Evolutionary conservation across 495 filamentous ascomycete genomes (phyloP), one percentile per base, ranked within the genome.

Genomic region (Terfezia claveryi): DNA sequence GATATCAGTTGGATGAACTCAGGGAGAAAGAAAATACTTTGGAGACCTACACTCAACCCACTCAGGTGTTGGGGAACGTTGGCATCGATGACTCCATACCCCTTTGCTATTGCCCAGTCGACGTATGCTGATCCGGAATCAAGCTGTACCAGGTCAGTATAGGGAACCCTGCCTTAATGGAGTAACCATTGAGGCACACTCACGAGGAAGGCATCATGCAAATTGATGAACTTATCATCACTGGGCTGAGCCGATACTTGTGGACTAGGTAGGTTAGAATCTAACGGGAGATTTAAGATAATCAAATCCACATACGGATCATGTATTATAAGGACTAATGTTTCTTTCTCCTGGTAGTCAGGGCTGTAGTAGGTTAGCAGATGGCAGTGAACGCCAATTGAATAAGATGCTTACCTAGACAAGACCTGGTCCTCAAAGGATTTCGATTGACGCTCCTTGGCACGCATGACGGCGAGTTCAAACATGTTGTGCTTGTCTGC

Each of bases 401-500:
- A 23, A 52, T 54, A 2, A 23, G 27, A 52, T 36, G 32, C 61
- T 16, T 55, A 64, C 68, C 87, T 94, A n/a, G 81, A 83, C 37
- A 96, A 68, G 11, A 98, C 83, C 62, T 95, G 85, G 58, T 94
- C 82, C 61, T 86, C 78, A 60, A 92, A 94, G 1, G 85, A 84
- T 57, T 76, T 78, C 37, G 79, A 82, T 4, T 16, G 93, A 74
- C 2, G 69, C 66, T 17, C 80, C 77, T 4, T 82, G 75, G 58
- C 81, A 79, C 16, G 41, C 41, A 46, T 46, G 17, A 98, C 80
- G 58, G 75, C 77, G 2, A 98, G 70, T 9, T 78, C 77, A 0
- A 79, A 73, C 78, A 98, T 87, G 38, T 76, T 75, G 60, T 82
- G 76, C 51, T 78, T 78, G 20, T 84, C 76, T 38, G 74, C 78